phyloP scores from a whole-genome alignment of 108 stramenopile species.

The Halocafeteria seosinensis region DNA sequence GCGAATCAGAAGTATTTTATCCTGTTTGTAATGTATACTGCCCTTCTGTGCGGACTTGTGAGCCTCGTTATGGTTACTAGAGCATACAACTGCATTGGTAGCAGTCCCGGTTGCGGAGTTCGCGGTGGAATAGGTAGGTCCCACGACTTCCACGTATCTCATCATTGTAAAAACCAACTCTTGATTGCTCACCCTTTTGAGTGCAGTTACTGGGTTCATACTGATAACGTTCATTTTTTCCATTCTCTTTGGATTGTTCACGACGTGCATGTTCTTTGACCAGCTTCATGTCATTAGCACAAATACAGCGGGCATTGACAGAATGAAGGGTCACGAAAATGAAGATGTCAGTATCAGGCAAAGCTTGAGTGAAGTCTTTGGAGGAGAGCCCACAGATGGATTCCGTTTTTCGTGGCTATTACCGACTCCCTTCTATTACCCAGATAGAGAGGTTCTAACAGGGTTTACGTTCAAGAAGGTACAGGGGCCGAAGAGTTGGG shows the following conservation, averaged over 20 bases:
- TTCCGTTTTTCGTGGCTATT: conserved; percentile 13
- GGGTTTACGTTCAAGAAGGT: conserved; percentile 6
- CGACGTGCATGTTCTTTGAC: conserved; percentile 90
- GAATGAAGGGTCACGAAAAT: conserved; percentile 65
- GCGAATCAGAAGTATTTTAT: conserved; percentile 93
- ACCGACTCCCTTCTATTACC: conserved; percentile 6
- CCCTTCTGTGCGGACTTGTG: neutral
- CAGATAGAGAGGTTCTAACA: conserved; percentile 6
- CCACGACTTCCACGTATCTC: too few species aligned
- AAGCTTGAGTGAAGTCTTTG: conserved; percentile 81
- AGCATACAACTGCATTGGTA: too few species aligned
- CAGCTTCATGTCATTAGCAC: conserved; percentile 71
- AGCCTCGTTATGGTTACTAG: neutral
- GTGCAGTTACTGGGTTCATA: too few species aligned
- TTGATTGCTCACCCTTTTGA: too few species aligned
- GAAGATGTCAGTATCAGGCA: conserved; percentile 25
- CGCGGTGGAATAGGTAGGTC: too few species aligned
- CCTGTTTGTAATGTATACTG: conserved; percentile 50
- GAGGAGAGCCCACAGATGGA: conserved; percentile 29
- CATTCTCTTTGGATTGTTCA: conserved; percentile 83
- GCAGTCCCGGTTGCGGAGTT: too few species aligned
- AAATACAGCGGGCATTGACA: conserved; percentile 85
- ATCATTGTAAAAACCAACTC: too few species aligned
- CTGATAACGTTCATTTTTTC: conserved; percentile 23
- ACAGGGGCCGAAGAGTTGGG: neutral